phyloP scores from a whole-genome alignment of 2,329 filamentous ascomycete species.

The Pseudogymnoascus sp. region DNA sequence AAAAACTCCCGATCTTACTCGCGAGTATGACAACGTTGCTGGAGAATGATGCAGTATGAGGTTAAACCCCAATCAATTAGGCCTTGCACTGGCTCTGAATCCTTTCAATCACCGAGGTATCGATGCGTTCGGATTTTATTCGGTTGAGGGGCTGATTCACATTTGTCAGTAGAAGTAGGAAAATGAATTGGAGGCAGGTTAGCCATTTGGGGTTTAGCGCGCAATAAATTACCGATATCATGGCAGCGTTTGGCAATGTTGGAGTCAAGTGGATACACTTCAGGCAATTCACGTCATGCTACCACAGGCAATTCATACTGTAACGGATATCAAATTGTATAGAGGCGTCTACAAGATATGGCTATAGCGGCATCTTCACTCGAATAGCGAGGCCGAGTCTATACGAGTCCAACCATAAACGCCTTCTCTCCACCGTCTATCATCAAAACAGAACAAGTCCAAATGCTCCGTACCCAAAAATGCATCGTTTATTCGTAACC shows the following conservation, averaged over 20 bases:
- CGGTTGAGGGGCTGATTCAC: not conserved
- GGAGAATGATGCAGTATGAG: not conserved
- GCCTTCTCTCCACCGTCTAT: constrained; percentile 6
- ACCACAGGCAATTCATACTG: not conserved
- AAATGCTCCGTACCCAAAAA: constrained; percentile 8
- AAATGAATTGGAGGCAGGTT: not conserved
- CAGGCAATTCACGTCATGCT: not conserved
- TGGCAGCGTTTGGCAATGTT: not conserved
- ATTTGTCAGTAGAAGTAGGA: not conserved
- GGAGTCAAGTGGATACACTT: not conserved
- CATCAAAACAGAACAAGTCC: constrained; percentile 9
- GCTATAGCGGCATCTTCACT: constrained; percentile 8
- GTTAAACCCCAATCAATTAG: not conserved
- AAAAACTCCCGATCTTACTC: not conserved
- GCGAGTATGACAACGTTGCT: not conserved
- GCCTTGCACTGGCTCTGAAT: not conserved
- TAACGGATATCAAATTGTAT: constrained; percentile 6
- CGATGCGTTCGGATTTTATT: not conserved
- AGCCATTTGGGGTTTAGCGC: not conserved
- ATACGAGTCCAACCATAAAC: constrained; percentile 2
- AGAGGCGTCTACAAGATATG: constrained; percentile 5
- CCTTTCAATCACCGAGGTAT: not conserved
- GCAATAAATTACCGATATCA: not conserved
- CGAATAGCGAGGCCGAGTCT: constrained; percentile 9
- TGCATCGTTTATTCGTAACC: constrained; percentile 22